phyloP scores from a whole-genome alignment of 169 alveolate genomes.

The Blepharisma undulans region DNA sequence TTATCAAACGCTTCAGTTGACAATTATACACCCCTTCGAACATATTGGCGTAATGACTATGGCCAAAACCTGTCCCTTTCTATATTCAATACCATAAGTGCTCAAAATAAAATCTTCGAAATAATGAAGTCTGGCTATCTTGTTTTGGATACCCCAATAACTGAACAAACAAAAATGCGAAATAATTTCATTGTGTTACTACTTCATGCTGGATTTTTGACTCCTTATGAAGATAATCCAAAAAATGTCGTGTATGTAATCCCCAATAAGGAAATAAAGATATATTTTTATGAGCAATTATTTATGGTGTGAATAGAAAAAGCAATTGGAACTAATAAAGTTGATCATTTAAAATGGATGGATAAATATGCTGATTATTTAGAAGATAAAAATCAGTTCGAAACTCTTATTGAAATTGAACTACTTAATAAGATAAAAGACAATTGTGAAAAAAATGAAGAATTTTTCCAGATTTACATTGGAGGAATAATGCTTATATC shows the following conservation, averaged over 20 bases:
- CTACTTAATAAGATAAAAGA: neutral
- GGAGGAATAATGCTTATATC: neutral
- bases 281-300: neutral
- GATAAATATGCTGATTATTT: neutral
- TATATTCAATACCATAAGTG: no score
- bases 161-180: neutral
- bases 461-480: neutral
- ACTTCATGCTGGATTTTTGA: neutral
- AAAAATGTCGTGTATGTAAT: neutral
- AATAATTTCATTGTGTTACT: neutral
- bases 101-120: neutral
- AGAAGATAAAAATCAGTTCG: neutral
- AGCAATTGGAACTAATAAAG: neutral
- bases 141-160: neutral
- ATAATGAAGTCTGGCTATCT: neutral
- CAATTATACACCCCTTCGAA: neutral
- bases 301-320: neutral
- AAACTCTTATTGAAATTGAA: neutral
- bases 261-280: neutral
- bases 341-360: neutral
- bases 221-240: neutral
- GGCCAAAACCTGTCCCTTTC: neutral
- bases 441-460: neutral
- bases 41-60: neutral
- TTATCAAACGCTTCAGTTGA: neutral